A percentile compares a stretch with the other conserved stretches of the same genome.
Conservation (phyloP, 805 yeast species). For the Suhomyces tanzawaensis region DNA sequence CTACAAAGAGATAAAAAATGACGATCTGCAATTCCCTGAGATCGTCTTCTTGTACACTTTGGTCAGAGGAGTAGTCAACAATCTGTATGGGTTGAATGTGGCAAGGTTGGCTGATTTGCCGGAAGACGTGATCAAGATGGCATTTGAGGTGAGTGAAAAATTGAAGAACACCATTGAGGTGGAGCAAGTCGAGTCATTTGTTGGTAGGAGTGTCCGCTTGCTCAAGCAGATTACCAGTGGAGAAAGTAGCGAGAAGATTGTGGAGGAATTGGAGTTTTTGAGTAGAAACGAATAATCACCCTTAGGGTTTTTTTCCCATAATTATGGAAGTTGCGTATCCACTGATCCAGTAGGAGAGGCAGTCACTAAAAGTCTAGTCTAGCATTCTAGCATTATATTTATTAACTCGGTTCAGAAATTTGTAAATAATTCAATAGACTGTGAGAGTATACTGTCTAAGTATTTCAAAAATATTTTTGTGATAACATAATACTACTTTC, state of each 20-base stretch:
- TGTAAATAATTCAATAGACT: too few relatives aligned
- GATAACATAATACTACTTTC: too few relatives aligned
- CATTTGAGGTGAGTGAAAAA: slow-evolving; percentile 37
- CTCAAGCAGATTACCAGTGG: background rate
- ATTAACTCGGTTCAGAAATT: too few relatives aligned
- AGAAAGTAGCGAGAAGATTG: background rate
- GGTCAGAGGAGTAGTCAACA: slow-evolving; percentile 39
- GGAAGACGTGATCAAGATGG: slow-evolving; percentile 41
- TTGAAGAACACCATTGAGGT: slow-evolving; percentile 28
- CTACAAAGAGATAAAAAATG: slow-evolving; percentile 41
- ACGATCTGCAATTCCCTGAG: slow-evolving; percentile 33
- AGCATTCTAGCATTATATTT: too few relatives aligned
- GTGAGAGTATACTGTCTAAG: too few relatives aligned
- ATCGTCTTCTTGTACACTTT: slow-evolving; percentile 39
- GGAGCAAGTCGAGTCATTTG: slow-evolving; percentile 1
- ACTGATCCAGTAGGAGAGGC: too few relatives aligned
- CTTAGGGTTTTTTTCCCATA: too few relatives aligned
- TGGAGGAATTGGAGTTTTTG: background rate
- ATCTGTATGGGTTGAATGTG: slow-evolving; percentile 82
- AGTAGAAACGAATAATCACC: background rate
- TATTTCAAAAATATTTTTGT: too few relatives aligned
- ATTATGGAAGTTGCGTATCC: too few relatives aligned
- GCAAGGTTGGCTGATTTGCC: slow-evolving; percentile 73
- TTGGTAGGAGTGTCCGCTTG: background rate
- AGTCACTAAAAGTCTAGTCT: too few relatives aligned